Conservation (phyloP, 495 filamentous ascomycete genomes). For the Daldinia concentrica region DNA sequence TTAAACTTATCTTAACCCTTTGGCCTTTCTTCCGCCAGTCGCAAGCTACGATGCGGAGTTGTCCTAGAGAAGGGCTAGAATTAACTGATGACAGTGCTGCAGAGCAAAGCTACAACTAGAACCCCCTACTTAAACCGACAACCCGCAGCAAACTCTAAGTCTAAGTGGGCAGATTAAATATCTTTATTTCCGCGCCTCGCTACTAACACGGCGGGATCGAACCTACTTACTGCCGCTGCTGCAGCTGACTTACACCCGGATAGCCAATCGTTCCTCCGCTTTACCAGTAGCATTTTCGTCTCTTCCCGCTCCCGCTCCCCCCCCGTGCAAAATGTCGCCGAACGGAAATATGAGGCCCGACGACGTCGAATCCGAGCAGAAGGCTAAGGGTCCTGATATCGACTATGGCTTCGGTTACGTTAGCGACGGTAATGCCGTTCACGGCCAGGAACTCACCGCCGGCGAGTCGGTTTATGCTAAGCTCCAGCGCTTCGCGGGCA, state of each 20-base stretch:
- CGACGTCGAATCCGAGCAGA: slow-evolving; percentile 38
- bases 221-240: not conserved
- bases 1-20: not conserved
- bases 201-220: not conserved
- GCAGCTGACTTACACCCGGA: not conserved
- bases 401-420: slow-evolving; percentile 54
- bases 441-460: slow-evolving; percentile 68
- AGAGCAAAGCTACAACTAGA: not conserved
- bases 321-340: slow-evolving; percentile 23
- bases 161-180: not conserved
- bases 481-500: slow-evolving; percentile 73
- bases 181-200: not conserved
- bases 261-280: not conserved
- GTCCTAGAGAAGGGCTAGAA: slow-evolving; percentile 20
- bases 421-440: slow-evolving; percentile 65
- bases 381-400: slow-evolving; percentile 33
- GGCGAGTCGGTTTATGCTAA: slow-evolving; percentile 71
- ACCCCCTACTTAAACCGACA: not conserved
- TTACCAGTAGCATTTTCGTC: not conserved
- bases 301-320: not conserved
- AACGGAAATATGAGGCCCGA: slow-evolving; percentile 8
- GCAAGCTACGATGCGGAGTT: slow-evolving; percentile 19
- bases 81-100: slow-evolving; percentile 15
- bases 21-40: not conserved
- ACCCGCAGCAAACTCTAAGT: not conserved